These are phyloP conservation scores for Ophiostoma perfectum DNA, from an alignment of 2,329 filamentous ascomycete genomes.

Conservation along the genomic window DNA sequence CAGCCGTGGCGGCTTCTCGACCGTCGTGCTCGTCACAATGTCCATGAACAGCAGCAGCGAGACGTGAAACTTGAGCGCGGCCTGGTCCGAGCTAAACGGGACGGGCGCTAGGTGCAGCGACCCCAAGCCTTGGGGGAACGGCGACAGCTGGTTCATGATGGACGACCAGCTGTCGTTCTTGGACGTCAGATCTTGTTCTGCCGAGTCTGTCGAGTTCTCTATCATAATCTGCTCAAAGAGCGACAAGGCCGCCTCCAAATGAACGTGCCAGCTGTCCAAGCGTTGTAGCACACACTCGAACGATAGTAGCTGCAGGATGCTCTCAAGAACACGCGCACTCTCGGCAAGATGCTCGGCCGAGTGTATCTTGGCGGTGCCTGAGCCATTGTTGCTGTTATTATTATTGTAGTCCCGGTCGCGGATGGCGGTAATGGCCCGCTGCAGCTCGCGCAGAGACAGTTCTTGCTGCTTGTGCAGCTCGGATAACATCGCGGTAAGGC, in stretches of 20 bases:
- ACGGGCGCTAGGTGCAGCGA: not conserved
- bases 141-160: no score
- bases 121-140: not conserved
- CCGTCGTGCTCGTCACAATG: constrained; percentile 34
- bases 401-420: constrained; percentile 19
- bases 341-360: constrained; percentile 25
- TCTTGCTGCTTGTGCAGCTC: constrained; percentile 33
- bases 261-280: constrained; percentile 40
- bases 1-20: constrained; percentile 34
- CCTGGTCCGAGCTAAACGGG: constrained; percentile 33
- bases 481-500: constrained; percentile 25
- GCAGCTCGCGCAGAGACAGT: constrained; percentile 30
- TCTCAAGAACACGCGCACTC: constrained; percentile 34
- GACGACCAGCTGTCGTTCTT: no score
- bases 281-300: constrained; percentile 36
- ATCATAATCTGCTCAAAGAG: constrained; percentile 36
- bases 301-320: constrained; percentile 40
- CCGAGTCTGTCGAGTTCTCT: constrained; percentile 21
- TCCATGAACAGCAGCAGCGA: constrained; percentile 37
- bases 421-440: constrained; percentile 29
- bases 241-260: constrained; percentile 39
- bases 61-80: constrained; percentile 33
- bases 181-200: no score
- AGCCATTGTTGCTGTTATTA: not conserved
- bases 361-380: not conserved